Evolutionary conservation across 441 rosid species (phyloP).

Genomic region (Gossypium davidsonii): DNA sequence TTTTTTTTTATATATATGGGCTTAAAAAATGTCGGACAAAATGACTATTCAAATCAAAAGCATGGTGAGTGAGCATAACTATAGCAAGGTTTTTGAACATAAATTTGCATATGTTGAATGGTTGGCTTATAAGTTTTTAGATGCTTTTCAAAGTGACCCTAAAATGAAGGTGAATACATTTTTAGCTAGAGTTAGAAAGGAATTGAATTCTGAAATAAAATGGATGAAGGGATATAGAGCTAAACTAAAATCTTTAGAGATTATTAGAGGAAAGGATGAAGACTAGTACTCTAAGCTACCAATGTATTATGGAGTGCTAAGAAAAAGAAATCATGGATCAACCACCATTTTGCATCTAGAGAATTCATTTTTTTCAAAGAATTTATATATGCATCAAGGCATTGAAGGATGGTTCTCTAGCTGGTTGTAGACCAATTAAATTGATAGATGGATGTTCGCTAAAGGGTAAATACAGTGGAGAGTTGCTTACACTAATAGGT

Average conservation of each 20-base stretch:
- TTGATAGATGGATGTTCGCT: background rate
- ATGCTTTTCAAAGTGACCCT: background rate
- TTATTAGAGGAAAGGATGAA: background rate
- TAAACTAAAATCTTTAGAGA: background rate
- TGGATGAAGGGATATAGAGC: background rate
- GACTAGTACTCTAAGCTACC: background rate
- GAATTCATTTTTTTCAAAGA: background rate
- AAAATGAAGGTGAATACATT: background rate
- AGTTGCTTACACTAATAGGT: background rate
- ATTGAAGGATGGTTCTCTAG: background rate
- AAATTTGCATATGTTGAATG: background rate
- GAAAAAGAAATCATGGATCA: background rate
- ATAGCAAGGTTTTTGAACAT: background rate
- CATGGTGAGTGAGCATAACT: background rate
- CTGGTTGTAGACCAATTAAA: background rate
- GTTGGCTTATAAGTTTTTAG: background rate
- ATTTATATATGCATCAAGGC: background rate
- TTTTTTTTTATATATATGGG: background rate
- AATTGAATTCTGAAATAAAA: background rate
- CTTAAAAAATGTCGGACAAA: background rate
- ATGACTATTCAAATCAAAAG: background rate
- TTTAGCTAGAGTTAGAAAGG: background rate
- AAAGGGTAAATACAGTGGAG: background rate
- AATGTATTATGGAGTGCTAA: background rate
- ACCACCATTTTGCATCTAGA: background rate